phyloP scores from a whole-genome alignment of 345 rosid genomes.

The Citrus unshiu region DNA sequence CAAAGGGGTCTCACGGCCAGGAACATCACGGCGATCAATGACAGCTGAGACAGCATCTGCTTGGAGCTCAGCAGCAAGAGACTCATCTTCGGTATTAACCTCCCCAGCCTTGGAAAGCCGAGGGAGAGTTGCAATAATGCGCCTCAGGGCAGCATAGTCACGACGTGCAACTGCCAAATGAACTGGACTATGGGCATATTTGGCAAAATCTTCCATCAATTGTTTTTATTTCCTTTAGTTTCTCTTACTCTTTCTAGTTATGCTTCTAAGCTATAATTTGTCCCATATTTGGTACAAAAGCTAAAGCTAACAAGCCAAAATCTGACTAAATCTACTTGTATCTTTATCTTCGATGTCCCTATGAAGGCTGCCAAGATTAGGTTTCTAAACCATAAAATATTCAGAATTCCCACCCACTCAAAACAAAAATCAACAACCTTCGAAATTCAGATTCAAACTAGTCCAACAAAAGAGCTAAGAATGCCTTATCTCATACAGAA shows the following conservation, averaged over 20 bases:
- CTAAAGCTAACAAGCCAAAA: not conserved
- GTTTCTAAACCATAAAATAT: slow-evolving; percentile 7
- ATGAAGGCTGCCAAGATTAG: slow-evolving; percentile 5
- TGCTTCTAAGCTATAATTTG: slow-evolving; percentile 20
- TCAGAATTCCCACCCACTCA: slow-evolving; percentile 1
- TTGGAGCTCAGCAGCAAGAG: slow-evolving; percentile 61
- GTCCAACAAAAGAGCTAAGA: slow-evolving; percentile 3
- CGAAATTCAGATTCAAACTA: slow-evolving; percentile 11
- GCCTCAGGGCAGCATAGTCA: slow-evolving; percentile 65
- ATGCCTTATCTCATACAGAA: slow-evolving; percentile 11
- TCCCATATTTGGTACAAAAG: slow-evolving; percentile 20
- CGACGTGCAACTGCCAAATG: slow-evolving; percentile 79
- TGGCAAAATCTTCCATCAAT: slow-evolving; percentile 72
- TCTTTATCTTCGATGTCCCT: slow-evolving; percentile 12
- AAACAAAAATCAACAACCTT: slow-evolving; percentile 15
- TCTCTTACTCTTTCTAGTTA: not conserved
- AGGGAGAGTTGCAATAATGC: slow-evolving; percentile 62
- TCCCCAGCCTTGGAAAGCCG: slow-evolving; percentile 78
- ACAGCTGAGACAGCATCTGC: slow-evolving; percentile 77
- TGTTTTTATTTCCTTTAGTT: not conserved
- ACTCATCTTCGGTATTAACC: slow-evolving; percentile 71
- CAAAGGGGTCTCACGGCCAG: slow-evolving; percentile 93
- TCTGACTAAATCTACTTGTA: not conserved
- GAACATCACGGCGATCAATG: slow-evolving; percentile 89
- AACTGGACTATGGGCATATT: slow-evolving; percentile 82